These are phyloP conservation scores for Ceratocystis eucalypticola DNA, from an alignment of 2,329 filamentous ascomycete genomes.

Conservation along the genomic window DNA sequence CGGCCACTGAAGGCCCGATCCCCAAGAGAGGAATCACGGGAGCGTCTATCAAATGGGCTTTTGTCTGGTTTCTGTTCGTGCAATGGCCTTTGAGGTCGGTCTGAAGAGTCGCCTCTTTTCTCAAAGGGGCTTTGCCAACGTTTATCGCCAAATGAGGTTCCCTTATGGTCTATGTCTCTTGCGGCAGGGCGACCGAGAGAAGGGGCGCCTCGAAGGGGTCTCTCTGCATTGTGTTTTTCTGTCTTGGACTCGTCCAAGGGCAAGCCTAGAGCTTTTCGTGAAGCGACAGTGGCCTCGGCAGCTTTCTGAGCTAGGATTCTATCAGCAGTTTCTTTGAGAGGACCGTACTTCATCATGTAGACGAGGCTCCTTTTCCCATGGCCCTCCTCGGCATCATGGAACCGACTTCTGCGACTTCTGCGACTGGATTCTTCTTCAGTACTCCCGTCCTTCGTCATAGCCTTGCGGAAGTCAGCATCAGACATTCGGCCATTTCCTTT, in stretches of 20 bases:
- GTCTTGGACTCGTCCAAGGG: background rate
- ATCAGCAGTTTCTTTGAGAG: slow-evolving; percentile 26
- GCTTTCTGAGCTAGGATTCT: slow-evolving; percentile 14
- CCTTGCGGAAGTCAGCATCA: slow-evolving; percentile 22
- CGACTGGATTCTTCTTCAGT: slow-evolving; percentile 25
- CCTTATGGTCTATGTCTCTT: background rate
- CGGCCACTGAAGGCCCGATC: background rate
- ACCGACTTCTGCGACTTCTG: slow-evolving; percentile 38
- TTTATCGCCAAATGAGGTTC: background rate
- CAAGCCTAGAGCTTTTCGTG: slow-evolving; percentile 1
- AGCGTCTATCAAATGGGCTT: background rate
- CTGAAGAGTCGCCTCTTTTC: background rate
- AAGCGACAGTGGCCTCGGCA: slow-evolving; percentile 15
- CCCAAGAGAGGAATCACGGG: background rate
- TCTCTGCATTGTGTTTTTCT: background rate
- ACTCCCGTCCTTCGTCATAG: slow-evolving; percentile 24
- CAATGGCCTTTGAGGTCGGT: background rate
- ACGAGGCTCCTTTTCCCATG: slow-evolving; percentile 46
- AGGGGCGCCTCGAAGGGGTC: background rate
- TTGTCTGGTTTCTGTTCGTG: background rate
- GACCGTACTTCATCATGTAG: slow-evolving; percentile 38
- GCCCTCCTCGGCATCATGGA: slow-evolving; percentile 34
- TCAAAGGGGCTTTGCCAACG: background rate
- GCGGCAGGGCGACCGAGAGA: background rate
- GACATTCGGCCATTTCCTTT: background rate